A percentile compares a stretch with the other conserved stretches of the same genome.
Evolutionary conservation across 306 rosid genomes (phyloP).

Genomic region (Phaseolus lunatus): DNA sequence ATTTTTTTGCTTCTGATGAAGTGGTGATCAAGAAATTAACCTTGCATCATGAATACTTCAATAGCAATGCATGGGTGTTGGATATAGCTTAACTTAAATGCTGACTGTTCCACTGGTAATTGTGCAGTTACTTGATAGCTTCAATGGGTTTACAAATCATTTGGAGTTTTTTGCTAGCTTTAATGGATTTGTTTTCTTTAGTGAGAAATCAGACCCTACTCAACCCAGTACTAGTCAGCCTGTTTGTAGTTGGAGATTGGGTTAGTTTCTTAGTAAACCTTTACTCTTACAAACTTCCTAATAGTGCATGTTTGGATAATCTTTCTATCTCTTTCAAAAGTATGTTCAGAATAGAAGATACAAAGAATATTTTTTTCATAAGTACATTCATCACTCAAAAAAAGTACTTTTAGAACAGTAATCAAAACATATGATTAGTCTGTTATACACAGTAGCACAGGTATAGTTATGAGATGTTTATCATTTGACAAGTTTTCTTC

Average conservation of each 20-base stretch:
- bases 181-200: conserved; percentile 74
- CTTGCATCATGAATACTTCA: neutral
- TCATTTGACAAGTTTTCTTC: conserved; percentile 29
- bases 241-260: conserved; percentile 91
- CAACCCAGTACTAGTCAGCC: conserved; percentile 73
- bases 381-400: neutral
- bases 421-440: neutral
- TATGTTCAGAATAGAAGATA: neutral
- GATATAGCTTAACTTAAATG: neutral
- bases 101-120: conserved; percentile 34
- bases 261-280: conserved; percentile 58
- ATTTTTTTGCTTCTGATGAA: conserved; percentile 19
- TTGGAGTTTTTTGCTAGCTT: conserved; percentile 80
- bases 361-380: neutral
- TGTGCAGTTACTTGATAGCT: conserved; percentile 78
- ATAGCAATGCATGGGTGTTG: neutral
- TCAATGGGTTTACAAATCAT: conserved; percentile 85
- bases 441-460: neutral
- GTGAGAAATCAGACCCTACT: conserved; percentile 73
- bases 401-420: neutral
- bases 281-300: neutral
- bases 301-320: neutral
- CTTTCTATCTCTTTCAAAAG: neutral
- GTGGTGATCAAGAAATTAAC: neutral
- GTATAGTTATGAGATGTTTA: neutral